Base-by-base conservation (phyloP, 2,329 filamentous ascomycete genomes). In the Diplodia sapinea region DNA sequence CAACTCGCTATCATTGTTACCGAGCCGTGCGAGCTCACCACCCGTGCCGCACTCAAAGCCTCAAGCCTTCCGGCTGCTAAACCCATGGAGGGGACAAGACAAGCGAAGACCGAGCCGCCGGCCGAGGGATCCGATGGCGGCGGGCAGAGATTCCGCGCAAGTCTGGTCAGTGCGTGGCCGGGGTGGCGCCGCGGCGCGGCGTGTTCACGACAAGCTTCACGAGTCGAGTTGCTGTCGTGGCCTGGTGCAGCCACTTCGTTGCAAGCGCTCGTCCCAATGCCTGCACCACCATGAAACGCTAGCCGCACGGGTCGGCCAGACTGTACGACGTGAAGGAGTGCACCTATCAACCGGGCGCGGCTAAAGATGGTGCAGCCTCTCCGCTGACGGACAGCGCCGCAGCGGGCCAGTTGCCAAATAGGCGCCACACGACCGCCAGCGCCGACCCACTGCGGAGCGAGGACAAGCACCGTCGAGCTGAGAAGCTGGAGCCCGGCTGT, bases 381-480 rank as follows among this genome's bases (percentile, higher is more conserved):
- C 38, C 38, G 56, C 36, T 31, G 56, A 31, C 23, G 11, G 57
- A 13, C 40, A 62, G 57, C 57, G 59, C 31, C n/a, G 59, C 59
- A 51, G 59, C 59, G 59, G 59, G 29, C 59, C 40, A n/a, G 59
- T 63, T 63, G 26, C 59, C 59, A 49, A 63, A 63, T 51, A 47
- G n/a, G 29, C n/a, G 13, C 40, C 29, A 49, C 20, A 62, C 20
- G 55, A 20, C 57, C 40, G 29, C 40, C 57, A 31, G 23, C 26
- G n/a, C 9, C 5, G 59, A 63, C 59, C 43, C 59, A 26, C 47
- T 26, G 59, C 43, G 47, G 59, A 49, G 43, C 59, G 57, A 26
- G 26, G 23, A 23, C 59, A 38, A 62, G 29, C 43, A 51, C 43
- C 20, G 15, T 26, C 13, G 59, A 23, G n/a, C 43, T 51, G 40